Evolutionary conservation across 768 basidiomycete genomes (phyloP), one percentile per base, ranked within the genome.

Genomic region (Porpolomopsis calyptriformis): DNA sequence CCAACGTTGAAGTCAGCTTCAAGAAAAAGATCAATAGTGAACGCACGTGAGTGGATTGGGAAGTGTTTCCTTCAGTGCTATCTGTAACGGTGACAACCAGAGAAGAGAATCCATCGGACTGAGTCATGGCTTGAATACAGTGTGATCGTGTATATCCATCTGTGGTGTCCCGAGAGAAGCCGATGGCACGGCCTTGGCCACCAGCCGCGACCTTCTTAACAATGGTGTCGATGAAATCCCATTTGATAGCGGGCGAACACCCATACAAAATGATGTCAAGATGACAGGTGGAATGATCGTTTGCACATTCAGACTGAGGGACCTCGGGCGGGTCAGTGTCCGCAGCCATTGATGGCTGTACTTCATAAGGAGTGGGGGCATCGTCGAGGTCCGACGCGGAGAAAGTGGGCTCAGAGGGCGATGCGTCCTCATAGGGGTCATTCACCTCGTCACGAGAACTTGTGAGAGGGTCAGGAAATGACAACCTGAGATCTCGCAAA

Each of bases 381-480:
- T 51, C 46, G 34, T 54, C 53, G 16, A 49, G 51, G 25, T 60
- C 59, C 40, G 56, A 54, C 45, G 53, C 42, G 48, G 55, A 59
- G 46, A 60, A 42, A 29, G 57, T 53, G 37, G 55, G 55, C 44
- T 70, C 70, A 50, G 67, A 58, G 44, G 65, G 61, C 41, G 64
- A 61, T 47, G 72, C 66, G 27, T 75, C 69, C 51, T 79, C 76
- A 57, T 74, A 78, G 26, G 81, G 78, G 49, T 73, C 69, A 59
- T 69, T 71, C 42, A 76, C 65, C 47, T 83, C 76, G 62, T 78
- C 73, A 50, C 69, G 72, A 45, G 82, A 82, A 59, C 80, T 82
- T 46, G 77, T 79, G 57, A 88, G 72, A 49, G 85, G 85, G 64
- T 89, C 85, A 31, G 85, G 85, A 65, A 89, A 89, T 26, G 85